Conservation (phyloP, 2,329 filamentous ascomycete genomes). For the Fusarium sarcochroum region DNA sequence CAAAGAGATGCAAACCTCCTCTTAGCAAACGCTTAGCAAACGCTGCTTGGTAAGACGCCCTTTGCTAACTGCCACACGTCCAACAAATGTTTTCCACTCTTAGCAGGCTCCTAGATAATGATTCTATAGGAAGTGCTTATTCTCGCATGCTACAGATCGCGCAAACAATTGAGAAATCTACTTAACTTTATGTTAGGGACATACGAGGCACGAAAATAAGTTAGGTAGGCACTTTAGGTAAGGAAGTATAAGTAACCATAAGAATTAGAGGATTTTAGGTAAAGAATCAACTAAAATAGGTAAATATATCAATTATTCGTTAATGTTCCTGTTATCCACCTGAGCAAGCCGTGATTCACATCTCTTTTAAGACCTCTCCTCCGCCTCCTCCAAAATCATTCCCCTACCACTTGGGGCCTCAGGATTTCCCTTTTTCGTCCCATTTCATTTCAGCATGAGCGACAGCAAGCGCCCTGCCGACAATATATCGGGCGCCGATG, state of each 20-base stretch:
- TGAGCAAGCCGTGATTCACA: slow-evolving; percentile 3
- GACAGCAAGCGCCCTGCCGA: background rate
- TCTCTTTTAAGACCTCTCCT: background rate
- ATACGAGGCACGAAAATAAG: no score
- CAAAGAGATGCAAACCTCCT: background rate
- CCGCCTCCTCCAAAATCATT: no score
- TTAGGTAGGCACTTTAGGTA: no score
- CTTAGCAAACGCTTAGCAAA: background rate
- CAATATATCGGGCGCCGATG: background rate
- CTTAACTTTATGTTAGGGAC: no score
- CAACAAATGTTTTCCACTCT: background rate
- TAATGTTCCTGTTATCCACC: background rate
- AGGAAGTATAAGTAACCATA: no score
- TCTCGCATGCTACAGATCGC: background rate
- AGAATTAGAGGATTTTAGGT: no score
- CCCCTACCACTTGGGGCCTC: background rate
- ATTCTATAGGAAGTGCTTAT: background rate
- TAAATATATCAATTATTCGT: no score
- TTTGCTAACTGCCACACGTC: background rate
- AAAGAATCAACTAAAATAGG: no score
- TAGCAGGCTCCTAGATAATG: background rate
- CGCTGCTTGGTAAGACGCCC: no score
- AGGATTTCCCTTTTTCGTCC: no score
- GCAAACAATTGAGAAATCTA: no score
- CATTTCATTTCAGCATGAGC: slow-evolving; percentile 3